Conservation (phyloP, 1,284 basidiomycete genomes). For the Prillingera fragicola region DNA sequence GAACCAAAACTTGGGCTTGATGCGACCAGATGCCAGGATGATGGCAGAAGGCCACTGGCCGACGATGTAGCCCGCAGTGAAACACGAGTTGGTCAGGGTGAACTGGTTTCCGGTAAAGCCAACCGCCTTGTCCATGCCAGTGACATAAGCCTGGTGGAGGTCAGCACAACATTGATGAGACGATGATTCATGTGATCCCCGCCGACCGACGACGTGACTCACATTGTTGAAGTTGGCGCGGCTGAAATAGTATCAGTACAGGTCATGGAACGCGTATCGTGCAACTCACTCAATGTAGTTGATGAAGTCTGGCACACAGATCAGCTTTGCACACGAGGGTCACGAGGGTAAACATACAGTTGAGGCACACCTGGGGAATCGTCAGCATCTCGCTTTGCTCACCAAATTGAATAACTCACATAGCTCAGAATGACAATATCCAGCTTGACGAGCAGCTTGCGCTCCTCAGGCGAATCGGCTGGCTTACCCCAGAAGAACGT, state of each 20-base stretch:
- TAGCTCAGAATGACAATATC: slow-evolving; percentile 37
- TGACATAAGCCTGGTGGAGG: slow-evolving; percentile 25
- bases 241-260: no score
- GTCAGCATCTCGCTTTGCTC: no score
- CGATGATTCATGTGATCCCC: background rate
- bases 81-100: slow-evolving; percentile 29
- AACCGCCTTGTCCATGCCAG: slow-evolving; percentile 33
- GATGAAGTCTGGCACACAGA: slow-evolving; percentile 8
- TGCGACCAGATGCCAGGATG: slow-evolving; percentile 33
- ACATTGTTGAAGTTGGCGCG: slow-evolving; percentile 1
- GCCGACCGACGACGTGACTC: background rate
- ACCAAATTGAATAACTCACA: slow-evolving; percentile 9
- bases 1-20: slow-evolving; percentile 37
- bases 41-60: slow-evolving; percentile 35
- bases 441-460: slow-evolving; percentile 34
- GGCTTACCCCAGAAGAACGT: slow-evolving; percentile 37
- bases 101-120: slow-evolving; percentile 21
- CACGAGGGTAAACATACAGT: slow-evolving; percentile 34
- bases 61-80: slow-evolving; percentile 37
- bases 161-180: slow-evolving; percentile 1
- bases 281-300: slow-evolving; percentile 16
- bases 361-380: slow-evolving; percentile 8
- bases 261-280: no score
- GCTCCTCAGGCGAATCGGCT: slow-evolving; percentile 25
- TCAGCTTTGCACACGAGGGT: no score